phyloP scores from a whole-genome alignment of 2,329 filamentous ascomycete genomes.

The Aspergillus thermomutatus region DNA sequence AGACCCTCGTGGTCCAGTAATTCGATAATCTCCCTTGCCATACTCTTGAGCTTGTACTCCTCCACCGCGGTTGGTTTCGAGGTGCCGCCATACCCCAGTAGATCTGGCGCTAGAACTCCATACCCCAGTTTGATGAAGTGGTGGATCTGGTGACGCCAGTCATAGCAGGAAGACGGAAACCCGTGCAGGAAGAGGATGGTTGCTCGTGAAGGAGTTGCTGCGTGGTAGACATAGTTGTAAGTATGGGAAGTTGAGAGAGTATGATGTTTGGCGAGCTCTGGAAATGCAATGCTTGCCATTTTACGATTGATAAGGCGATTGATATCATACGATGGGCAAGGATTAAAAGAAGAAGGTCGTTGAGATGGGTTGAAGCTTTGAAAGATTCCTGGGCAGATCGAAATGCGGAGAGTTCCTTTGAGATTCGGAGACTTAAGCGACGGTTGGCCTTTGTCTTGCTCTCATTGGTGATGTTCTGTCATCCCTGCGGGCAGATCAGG shows the following conservation, averaged over 20 bases:
- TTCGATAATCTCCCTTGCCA: constrained; percentile 33
- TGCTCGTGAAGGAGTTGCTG: constrained; percentile 11
- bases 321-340: too few relatives aligned
- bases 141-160: constrained; percentile 42
- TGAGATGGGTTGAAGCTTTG: neutral
- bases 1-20: constrained; percentile 29
- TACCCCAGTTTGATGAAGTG: constrained; percentile 37
- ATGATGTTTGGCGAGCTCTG: constrained; percentile 12
- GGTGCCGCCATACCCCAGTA: constrained; percentile 40
- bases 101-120: constrained; percentile 44
- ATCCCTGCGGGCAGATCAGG: neutral
- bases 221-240: constrained; percentile 30
- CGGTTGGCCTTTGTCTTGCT: neutral
- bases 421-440: neutral
- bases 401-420: neutral
- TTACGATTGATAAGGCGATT: too few relatives aligned
- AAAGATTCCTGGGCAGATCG: neutral
- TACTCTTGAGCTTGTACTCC: constrained; percentile 28
- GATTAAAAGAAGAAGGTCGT: neutral
- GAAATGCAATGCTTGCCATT: constrained; percentile 20
- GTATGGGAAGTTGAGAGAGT: constrained; percentile 13
- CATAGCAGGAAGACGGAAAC: constrained; percentile 46
- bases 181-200: constrained; percentile 50
- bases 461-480: neutral
- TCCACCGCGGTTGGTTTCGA: constrained; percentile 26